Percentiles rank a stretch among this genome's conserved stretches.
phyloP scores from a whole-genome alignment of 2,329 filamentous ascomycete genomes.

The Xylariales sp. region DNA sequence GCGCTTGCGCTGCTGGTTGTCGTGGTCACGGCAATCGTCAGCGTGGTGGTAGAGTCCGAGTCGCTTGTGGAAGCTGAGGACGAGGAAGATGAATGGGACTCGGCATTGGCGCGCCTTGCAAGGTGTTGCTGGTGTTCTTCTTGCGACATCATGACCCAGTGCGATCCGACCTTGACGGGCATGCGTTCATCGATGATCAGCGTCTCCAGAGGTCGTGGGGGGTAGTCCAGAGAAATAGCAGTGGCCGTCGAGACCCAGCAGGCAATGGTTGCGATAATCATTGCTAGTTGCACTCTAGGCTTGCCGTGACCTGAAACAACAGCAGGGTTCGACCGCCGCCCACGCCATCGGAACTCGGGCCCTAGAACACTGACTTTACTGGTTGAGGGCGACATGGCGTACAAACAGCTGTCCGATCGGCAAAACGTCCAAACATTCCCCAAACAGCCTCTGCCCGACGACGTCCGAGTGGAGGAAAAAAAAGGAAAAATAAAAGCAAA shows the following conservation, averaged over 20 bases:
- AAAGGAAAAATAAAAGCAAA: no score
- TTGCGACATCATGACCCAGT: slow-evolving; percentile 32
- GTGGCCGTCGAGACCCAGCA: slow-evolving; percentile 19
- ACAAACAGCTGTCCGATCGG: slow-evolving; percentile 17
- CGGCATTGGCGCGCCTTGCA: slow-evolving; percentile 9
- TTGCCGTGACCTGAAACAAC: slow-evolving; percentile 19
- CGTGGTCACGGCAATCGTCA: slow-evolving; percentile 24
- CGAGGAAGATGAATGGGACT: no score
- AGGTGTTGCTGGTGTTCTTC: slow-evolving; percentile 26
- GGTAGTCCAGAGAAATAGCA: slow-evolving; percentile 18
- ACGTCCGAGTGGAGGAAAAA: no score
- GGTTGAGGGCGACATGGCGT: slow-evolving; percentile 12
- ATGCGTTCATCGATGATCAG: slow-evolving; percentile 31
- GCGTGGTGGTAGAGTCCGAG: slow-evolving; percentile 21
- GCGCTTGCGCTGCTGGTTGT: slow-evolving; percentile 18
- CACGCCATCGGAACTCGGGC: slow-evolving; percentile 12
- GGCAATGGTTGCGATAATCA: slow-evolving; percentile 26
- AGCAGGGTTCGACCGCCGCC: slow-evolving; percentile 14
- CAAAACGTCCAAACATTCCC: slow-evolving; percentile 17
- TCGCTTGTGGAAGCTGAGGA: slow-evolving; percentile 5
- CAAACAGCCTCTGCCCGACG: no score
- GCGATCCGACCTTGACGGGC: slow-evolving; percentile 25
- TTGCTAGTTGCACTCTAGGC: slow-evolving; percentile 19
- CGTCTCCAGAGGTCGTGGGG: slow-evolving; percentile 22
- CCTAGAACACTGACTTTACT: no score